Conservation (phyloP, 805 yeast species). For the Candida nemodendra region DNA sequence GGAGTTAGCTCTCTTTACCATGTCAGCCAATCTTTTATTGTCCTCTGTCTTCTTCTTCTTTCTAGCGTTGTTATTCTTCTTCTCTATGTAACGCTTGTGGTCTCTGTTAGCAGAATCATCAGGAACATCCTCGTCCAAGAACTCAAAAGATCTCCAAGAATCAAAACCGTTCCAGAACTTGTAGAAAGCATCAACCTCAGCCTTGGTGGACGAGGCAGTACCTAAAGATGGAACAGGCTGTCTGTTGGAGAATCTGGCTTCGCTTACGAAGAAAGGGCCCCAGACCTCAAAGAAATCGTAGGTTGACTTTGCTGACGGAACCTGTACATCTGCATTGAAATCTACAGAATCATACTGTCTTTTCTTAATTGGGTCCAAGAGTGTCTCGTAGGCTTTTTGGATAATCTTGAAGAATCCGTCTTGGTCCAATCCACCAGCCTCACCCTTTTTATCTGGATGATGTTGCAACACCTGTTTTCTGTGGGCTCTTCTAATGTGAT, state of each 20-base stretch:
- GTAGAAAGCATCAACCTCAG: constrained; percentile 84
- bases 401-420: constrained; percentile 98
- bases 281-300: constrained; percentile 90
- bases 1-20: constrained; percentile 81
- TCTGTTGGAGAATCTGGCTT: constrained; percentile 88
- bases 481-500: constrained; percentile 94
- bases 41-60: constrained; percentile 98
- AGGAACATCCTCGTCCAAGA: constrained; percentile 98
- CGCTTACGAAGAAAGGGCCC: constrained; percentile 88
- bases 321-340: constrained; percentile 76
- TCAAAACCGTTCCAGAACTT: constrained; percentile 91
- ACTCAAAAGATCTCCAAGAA: constrained; percentile 98
- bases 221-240: constrained; percentile 89
- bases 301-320: constrained; percentile 53
- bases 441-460: constrained; percentile 98
- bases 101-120: constrained; percentile 99
- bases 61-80: constrained; percentile 95
- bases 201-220: constrained; percentile 60
- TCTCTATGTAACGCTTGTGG: constrained; percentile 97
- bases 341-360: constrained; percentile 96
- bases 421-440: constrained; percentile 80
- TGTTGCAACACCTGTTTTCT: constrained; percentile 94
- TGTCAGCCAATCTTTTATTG: constrained; percentile 80
- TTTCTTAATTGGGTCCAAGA: constrained; percentile 83
- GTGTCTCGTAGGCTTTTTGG: constrained; percentile 91